Percentiles rank a stretch among this genome's conserved stretches.
phyloP scores from a whole-genome alignment of 208 protist genomes.

The Porcisia deanei region DNA sequence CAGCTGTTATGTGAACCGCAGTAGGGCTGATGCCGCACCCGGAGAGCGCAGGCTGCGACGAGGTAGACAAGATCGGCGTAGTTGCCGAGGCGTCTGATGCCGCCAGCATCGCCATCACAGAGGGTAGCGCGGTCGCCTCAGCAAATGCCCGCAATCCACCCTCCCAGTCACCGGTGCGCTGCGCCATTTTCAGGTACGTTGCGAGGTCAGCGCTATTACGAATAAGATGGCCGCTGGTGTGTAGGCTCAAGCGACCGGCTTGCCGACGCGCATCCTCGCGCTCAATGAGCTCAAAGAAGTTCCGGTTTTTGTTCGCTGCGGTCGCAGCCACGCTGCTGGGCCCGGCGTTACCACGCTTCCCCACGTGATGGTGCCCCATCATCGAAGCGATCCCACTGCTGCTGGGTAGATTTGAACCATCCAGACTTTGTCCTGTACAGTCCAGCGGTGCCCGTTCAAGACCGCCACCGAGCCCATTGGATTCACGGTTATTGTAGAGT shows the following conservation, averaged over 20 bases:
- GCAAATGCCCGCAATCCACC: slow-evolving; percentile 66
- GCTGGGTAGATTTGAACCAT: background rate
- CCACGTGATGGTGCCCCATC: background rate
- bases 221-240: slow-evolving; percentile 36
- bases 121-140: slow-evolving; percentile 32
- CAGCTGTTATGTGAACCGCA: slow-evolving; percentile 42
- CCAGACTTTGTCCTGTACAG: background rate
- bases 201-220: slow-evolving; percentile 76
- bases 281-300: slow-evolving; percentile 68
- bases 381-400: slow-evolving; percentile 1
- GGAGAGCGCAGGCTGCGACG: slow-evolving; percentile 3
- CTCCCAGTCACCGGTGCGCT: slow-evolving; percentile 68
- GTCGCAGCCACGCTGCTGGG: background rate
- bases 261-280: slow-evolving; percentile 53
- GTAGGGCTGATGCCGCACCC: slow-evolving; percentile 38
- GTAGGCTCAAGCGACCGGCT: slow-evolving; percentile 45
- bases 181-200: slow-evolving; percentile 52
- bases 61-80: background rate
- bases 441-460: background rate
- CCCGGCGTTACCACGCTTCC: background rate
- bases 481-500: slow-evolving; percentile 17
- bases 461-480: background rate
- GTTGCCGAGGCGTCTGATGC: background rate
- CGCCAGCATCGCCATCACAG: background rate
- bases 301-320: slow-evolving; percentile 18